phyloP scores from a whole-genome alignment of 1,284 basidiomycete species.

The Cryptococcus sp. region DNA sequence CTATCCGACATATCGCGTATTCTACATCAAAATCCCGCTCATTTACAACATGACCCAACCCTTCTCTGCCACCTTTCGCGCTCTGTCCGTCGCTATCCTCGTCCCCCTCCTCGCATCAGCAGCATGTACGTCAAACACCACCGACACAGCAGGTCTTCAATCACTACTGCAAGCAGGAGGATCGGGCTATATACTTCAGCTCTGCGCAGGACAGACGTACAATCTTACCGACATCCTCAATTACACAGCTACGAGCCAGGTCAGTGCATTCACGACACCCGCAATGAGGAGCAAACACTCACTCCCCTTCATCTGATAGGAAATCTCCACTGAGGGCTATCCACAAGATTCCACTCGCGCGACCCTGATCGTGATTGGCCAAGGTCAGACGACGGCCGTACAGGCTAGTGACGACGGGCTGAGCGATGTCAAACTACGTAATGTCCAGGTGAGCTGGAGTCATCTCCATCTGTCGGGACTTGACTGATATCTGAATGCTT shows the following conservation, averaged over 20 bases:
- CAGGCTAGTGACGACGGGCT: constrained; percentile 65
- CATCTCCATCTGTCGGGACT: too few species aligned
- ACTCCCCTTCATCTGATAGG: constrained; percentile 55
- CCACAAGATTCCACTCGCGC: constrained; percentile 63
- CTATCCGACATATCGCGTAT: not conserved
- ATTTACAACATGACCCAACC: too few species aligned
- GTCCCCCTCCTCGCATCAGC: constrained; percentile 12
- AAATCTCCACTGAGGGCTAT: constrained; percentile 74
- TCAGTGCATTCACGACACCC: constrained; percentile 14
- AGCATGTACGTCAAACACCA: constrained; percentile 56
- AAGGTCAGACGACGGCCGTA: constrained; percentile 63
- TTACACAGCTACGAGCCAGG: constrained; percentile 62
- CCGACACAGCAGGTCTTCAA: constrained; percentile 68
- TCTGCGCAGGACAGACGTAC: constrained; percentile 68
- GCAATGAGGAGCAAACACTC: not conserved
- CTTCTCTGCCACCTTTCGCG: not conserved
- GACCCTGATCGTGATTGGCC: constrained; percentile 62
- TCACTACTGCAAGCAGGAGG: constrained; percentile 65
- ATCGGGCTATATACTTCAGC: constrained; percentile 62
- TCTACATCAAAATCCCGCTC: not conserved
- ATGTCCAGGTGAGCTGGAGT: constrained; percentile 63
- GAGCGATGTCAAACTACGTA: constrained; percentile 63
- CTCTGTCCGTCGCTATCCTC: constrained; percentile 3
- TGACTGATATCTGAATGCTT: not conserved
- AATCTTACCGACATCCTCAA: constrained; percentile 64